Base-by-base conservation (phyloP, 2,329 filamentous ascomycete species). In the Sodiomyces alkalinus region DNA sequence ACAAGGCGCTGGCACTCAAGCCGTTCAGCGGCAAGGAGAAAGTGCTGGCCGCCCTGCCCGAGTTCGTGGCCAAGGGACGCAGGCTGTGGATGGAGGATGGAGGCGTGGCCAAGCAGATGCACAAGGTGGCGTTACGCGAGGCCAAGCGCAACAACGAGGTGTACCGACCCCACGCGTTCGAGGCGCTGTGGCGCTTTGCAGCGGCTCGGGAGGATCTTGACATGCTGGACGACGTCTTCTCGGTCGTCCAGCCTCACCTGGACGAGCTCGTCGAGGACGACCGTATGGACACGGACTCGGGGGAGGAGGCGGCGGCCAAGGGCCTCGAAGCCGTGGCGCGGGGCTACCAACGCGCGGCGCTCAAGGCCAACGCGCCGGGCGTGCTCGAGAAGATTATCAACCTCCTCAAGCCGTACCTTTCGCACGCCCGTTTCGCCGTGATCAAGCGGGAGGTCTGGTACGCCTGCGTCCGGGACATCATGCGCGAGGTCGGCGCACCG, bases 1-100 rank as follows among this genome's bases (percentile, higher is more conserved):
- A 94, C 38, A 82, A 79, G 44, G 74, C 81, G 2, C 55, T 96
- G 22, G 69, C 73, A 3, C 73, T 92, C 9, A 96, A 94, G 62
- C 93, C 86, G 1, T 98, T 93, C 63, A 68, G 79, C 1, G 83
- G 83, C 14, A 98, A 98, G 48, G 85, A 94, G 52, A 74, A 73
- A 39, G 69, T 98, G 18, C 61, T 96, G 3, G 65, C 74, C 23
- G 76, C 80, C 5, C 83, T 90, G 49, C 77, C 83, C 4, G 68
- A 73, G 33, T 90, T 96, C 41, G 73, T 80, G 1, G 64, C 71
- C 42, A 71, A 74, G 36, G 69, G 68, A 1, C 65, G 64, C 38
- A 51, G 50, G 6, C 56, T 81, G 17, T 74, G 73, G 60, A 53
- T 59, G 26, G 48, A 51, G 5, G 66, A 77, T 37, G 35, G 47